Percentiles rank a stretch among this genome's conserved stretches.
Evolutionary conservation across 2,329 filamentous ascomycete genomes (phyloP).

Genomic region (Monilinia fructigena): DNA sequence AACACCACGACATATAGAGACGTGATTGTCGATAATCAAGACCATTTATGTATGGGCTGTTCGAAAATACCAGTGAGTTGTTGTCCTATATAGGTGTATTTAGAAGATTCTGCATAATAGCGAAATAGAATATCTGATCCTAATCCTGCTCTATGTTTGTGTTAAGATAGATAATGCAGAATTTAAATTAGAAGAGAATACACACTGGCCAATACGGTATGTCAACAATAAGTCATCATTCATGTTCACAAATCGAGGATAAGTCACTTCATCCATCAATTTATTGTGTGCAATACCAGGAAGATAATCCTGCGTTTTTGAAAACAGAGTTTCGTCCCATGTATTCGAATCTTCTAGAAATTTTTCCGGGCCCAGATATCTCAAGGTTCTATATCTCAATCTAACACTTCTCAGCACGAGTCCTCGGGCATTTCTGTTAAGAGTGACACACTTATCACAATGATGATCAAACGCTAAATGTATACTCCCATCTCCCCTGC

Average conservation of each 20-base stretch:
- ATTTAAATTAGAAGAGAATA: background rate
- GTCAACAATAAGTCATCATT: constrained; percentile 33
- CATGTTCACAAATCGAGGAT: constrained; percentile 35
- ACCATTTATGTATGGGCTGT: constrained; percentile 37
- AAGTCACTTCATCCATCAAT: constrained; percentile 32
- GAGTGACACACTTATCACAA: constrained; percentile 31
- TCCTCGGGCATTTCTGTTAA: background rate
- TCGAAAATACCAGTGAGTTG: constrained; percentile 32
- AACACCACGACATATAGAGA: constrained; percentile 36
- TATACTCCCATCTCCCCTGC: constrained; percentile 33
- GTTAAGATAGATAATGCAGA: background rate
- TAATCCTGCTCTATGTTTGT: constrained; percentile 30
- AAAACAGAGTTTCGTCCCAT: constrained; percentile 31
- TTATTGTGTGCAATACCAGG: constrained; percentile 30
- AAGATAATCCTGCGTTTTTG: constrained; percentile 27
- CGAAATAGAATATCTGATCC: constrained; percentile 34
- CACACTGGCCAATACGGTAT: constrained; percentile 36
- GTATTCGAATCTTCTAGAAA: background rate
- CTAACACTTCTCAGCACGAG: constrained; percentile 23
- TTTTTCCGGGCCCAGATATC: constrained; percentile 2
- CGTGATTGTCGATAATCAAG: constrained; percentile 29
- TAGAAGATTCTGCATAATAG: constrained; percentile 30
- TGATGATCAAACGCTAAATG: constrained; percentile 36
- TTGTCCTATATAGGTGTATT: constrained; percentile 32
- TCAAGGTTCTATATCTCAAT: constrained; percentile 31